Base-by-base conservation (phyloP, 108 stramenopile species). In the Chaetoceros tenuissimus region DNA sequence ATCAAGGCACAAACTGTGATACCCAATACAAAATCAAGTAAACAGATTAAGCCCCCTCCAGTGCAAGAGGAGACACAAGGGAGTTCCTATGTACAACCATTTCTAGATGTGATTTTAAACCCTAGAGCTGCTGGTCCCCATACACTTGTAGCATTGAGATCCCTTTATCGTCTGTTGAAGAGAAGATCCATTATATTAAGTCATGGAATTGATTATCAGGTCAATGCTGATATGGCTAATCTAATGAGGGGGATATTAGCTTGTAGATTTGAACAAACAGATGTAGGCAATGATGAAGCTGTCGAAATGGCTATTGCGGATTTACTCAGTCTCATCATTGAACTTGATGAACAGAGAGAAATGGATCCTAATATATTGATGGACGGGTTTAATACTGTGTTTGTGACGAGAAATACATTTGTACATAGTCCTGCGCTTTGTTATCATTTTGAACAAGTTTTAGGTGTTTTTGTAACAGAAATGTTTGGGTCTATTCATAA, bases 231-330 rank as follows among this genome's bases (percentile, higher is more conserved):
- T n/a, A 51, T 25, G 22, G 3, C 23, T 10, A 53, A 46, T 28
- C 20, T 77, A 8, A 69, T 71, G 21, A 68, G 68, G 31, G 86
- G 77, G 7, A 71, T 92, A 17, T 57, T 92, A 44, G 72, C 70
- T 21, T 92, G 90, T 59, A 73, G 81, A 72, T 92, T 92, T 55
- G 90, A 92, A 65, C 90, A 92, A 53, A 92, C 90, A 0, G 85
- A 92, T 74, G 84, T 85, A 0, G 86, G 82, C 20, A 79, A 83
- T n/a, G 90, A 92, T 48, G 90, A 92, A 64, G 90, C 90, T 24
- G 90, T 92, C 0, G 90, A 92, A 80, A 85, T 92, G 86, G 90
- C 90, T 7, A 87, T 92, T 60, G 85, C 85, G 18, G 90, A 92
- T 70, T 65, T 92, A 44, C 64, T 92, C 26, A 55, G 69, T 10